Evolutionary conservation across 805 yeast genomes (phyloP).

Genomic region (Candida verbasci): DNA sequence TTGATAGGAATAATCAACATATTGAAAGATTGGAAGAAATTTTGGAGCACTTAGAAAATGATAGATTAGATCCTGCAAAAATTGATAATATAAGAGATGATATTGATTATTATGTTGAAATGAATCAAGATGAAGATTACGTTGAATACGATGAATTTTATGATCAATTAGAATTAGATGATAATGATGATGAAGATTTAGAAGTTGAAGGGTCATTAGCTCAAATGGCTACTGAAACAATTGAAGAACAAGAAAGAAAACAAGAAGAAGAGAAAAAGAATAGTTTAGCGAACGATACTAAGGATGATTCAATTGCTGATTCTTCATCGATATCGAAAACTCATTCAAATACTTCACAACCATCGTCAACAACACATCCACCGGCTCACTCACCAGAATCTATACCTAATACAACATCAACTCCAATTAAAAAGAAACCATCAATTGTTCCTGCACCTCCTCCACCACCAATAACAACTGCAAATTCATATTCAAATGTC

Average conservation of each 20-base stretch:
- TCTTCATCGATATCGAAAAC: background rate
- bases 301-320: background rate
- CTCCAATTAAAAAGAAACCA: conserved; percentile 16
- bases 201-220: conserved; percentile 17
- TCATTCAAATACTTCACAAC: conserved; percentile 7
- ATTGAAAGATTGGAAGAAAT: conserved; percentile 72
- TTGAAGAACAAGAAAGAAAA: conserved; percentile 12
- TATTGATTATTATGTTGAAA: conserved; percentile 87
- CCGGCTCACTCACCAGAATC: conserved; percentile 11
- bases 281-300: background rate
- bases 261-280: background rate
- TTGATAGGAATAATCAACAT: conserved; percentile 78
- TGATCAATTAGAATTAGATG: conserved; percentile 75
- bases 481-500: conserved; percentile 17
- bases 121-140: conserved; percentile 88
- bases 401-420: conserved; percentile 4
- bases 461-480: conserved; percentile 16
- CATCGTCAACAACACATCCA: conserved; percentile 11
- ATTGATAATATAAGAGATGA: conserved; percentile 81
- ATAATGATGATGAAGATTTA: conserved; percentile 38
- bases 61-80: conserved; percentile 70
- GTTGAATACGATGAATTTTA: conserved; percentile 91
- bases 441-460: conserved; percentile 20
- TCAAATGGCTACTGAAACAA: conserved; percentile 17
- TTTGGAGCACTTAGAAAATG: conserved; percentile 72